phyloP scores from a whole-genome alignment of 371 early-diverging fungal genomes.

The Mortierella polycephala region DNA sequence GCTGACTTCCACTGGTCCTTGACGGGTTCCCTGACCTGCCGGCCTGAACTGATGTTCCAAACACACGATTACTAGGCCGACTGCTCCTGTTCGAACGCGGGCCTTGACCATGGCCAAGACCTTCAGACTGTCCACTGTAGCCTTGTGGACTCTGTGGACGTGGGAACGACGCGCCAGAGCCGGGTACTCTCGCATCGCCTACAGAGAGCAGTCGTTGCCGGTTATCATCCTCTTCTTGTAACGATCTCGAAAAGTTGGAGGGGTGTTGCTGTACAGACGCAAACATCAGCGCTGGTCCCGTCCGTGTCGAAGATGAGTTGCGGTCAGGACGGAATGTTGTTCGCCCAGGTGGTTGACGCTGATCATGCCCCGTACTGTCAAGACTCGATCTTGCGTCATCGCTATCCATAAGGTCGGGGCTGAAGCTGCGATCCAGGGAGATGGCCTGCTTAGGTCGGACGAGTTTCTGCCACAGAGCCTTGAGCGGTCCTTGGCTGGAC shows the following conservation, averaged over 20 bases:
- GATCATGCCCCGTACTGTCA: slow-evolving; percentile 30
- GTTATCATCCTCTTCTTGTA: slow-evolving; percentile 16
- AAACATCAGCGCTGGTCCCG: slow-evolving; percentile 54
- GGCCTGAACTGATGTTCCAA: slow-evolving; percentile 16
- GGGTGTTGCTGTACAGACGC: slow-evolving; percentile 49
- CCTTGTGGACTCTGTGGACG: slow-evolving; percentile 38
- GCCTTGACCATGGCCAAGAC: background rate
- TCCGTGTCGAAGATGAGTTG: slow-evolving; percentile 11
- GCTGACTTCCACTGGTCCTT: slow-evolving; percentile 2
- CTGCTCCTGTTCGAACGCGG: slow-evolving; percentile 15
- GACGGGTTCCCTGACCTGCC: slow-evolving; percentile 6
- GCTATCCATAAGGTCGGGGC: slow-evolving; percentile 18
- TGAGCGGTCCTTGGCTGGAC: slow-evolving; percentile 16
- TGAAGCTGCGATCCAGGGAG: slow-evolving; percentile 13
- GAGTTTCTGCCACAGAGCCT: slow-evolving; percentile 46
- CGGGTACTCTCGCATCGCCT: slow-evolving; percentile 9
- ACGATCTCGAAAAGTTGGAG: slow-evolving; percentile 11
- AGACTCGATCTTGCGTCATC: slow-evolving; percentile 42
- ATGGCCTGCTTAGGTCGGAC: slow-evolving; percentile 44
- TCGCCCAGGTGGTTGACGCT: slow-evolving; percentile 4
- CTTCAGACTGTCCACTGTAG: background rate
- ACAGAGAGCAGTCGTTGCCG: slow-evolving; percentile 31
- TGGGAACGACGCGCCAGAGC: slow-evolving; percentile 18
- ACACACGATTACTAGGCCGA: slow-evolving; percentile 31
- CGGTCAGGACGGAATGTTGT: slow-evolving; percentile 16